Evolutionary conservation across 176 grass and related monocot genomes (phyloP), one percentile per base, ranked within the genome.

Genomic region (Juncus effusus): DNA sequence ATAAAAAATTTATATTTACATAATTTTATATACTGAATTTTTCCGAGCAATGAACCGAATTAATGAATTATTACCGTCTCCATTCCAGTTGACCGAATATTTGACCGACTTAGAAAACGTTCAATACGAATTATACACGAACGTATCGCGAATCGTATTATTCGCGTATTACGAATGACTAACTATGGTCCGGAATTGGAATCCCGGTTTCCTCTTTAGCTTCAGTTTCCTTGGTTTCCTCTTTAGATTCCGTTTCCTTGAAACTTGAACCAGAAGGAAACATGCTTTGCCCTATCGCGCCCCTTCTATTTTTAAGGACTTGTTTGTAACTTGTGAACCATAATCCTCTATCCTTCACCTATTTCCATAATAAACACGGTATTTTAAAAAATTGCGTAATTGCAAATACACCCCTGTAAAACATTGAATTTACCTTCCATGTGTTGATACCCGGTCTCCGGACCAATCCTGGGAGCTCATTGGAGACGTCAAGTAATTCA

Each of bases 401-500:
- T 14, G 51, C 36, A 40, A 68, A 70, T 36, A 1, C 19, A 28
- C 1, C 19, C 19, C 19, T 28, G 13, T 40, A 36, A n/a, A 78
- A 11, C 53, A 64, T 65, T 57, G 74, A 70, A 51, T 82, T 84
- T 55, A 97, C 94, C 88, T 97, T 93, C 94, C 94, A 97, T 62
- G 80, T 84, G 16, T 37, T 89, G 75, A 86, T 71, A 81, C 94
- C 94, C 75, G 88, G 94, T 58, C 94, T 80, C 16, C 85, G 80
- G 44, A 73, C 61, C 65, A 97, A 79, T 67, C 83, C 88, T 65
- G 85, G 78, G 50, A 89, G 68, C 73, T 97, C 94, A 63, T 50
- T 70, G 51, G 88, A 97, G 72, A 93, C 94, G 82, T 97, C 85
- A 68, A 92, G 80, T 67, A 97, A 82, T 56, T 87, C 78, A 86